phyloP scores from a whole-genome alignment of 78 protist species.

The Isochrysis galbana region DNA sequence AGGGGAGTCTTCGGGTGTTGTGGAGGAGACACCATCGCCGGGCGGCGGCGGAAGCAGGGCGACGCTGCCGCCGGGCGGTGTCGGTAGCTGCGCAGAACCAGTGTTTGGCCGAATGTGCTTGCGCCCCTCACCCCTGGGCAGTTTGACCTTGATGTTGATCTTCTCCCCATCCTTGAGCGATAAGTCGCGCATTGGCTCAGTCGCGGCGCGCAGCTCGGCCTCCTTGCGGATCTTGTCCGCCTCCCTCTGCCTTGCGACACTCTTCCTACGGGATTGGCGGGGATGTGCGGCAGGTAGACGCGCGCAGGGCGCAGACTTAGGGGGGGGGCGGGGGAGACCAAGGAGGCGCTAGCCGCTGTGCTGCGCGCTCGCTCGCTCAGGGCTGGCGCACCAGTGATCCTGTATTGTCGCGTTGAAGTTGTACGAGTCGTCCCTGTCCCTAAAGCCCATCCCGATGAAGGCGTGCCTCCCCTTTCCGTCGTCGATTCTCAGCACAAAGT shows the following conservation, averaged over 20 bases:
- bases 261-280: not conserved
- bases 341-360: no score
- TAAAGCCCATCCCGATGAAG: constrained; percentile 79
- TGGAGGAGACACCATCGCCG: not conserved
- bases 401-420: constrained; percentile 12
- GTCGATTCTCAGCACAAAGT: constrained; percentile 62
- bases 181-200: not conserved
- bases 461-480: constrained; percentile 67
- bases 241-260: not conserved
- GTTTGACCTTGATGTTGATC: not conserved
- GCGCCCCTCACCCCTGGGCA: not conserved
- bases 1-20: not conserved
- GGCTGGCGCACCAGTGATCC: constrained; percentile 13
- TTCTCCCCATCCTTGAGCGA: not conserved
- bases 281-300: no score
- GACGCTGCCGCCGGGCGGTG: not conserved
- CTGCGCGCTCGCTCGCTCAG: no score
- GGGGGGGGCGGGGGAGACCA: no score
- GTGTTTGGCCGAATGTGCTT: no score
- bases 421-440: constrained; percentile 43
- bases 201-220: not conserved
- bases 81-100: not conserved
- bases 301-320: no score
- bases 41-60: not conserved
- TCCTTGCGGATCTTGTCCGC: not conserved